A percentile compares a stretch with the other conserved stretches of the same genome.
Evolutionary conservation across 306 rosid genomes (phyloP).

Genomic region (Abrus precatorius): DNA sequence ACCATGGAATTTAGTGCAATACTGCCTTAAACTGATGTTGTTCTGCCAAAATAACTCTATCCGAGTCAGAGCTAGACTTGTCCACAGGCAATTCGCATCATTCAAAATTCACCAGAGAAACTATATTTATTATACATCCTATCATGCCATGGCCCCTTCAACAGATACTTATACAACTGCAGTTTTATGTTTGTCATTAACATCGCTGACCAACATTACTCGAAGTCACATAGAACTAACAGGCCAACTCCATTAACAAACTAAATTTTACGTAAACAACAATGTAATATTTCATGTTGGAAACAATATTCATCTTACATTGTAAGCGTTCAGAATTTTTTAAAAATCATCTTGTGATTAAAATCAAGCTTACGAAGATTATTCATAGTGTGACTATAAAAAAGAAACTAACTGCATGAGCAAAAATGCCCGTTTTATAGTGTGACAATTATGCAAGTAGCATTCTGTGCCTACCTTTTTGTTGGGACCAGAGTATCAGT

Average conservation of each 20-base stretch:
- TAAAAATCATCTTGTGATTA: neutral
- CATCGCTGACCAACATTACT: no score
- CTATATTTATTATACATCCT: neutral
- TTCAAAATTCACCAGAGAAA: neutral
- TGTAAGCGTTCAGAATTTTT: neutral
- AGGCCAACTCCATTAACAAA: no score
- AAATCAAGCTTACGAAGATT: neutral
- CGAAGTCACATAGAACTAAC: no score
- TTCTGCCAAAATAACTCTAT: conserved; percentile 8
- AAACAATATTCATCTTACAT: neutral
- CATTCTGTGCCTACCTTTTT: neutral
- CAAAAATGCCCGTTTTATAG: neutral
- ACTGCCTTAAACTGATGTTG: neutral
- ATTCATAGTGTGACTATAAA: neutral
- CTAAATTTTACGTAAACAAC: neutral
- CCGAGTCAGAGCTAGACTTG: neutral
- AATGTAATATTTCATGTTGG: neutral
- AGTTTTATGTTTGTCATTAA: no score
- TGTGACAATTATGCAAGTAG: neutral
- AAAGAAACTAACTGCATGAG: neutral
- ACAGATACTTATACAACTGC: no score
- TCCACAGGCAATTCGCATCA: neutral
- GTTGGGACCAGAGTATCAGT: no score
- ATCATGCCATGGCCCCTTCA: no score
- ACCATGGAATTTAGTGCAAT: no score